Evolutionary conservation across 768 basidiomycete genomes (phyloP), one percentile per base, ranked within the genome.

Genomic region (Coprinopsis sp.): DNA sequence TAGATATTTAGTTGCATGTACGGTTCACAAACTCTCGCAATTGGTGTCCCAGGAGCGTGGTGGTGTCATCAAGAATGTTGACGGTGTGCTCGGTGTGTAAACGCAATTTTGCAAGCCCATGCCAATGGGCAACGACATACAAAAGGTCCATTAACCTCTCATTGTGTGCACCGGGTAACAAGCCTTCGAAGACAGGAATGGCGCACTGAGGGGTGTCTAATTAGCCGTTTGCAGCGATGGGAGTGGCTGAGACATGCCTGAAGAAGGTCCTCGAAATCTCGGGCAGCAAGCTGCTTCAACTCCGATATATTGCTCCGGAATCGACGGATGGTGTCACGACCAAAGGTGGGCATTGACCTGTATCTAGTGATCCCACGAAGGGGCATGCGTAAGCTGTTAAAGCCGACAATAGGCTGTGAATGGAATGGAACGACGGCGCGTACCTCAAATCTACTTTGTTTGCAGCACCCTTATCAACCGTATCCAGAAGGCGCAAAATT

Each of bases 231-330:
- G n/a, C 43, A 34, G 14, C 2, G 19, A 6, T 19, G n/a, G 29
- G 16, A 5, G 5, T n/a, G 50, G 27, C 21, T 7, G 25, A 18
- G 4, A 28, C 43, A 10, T 40, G 62, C 71, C 59, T 71, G 68
- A 0, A 72, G 47, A 3, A 70, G 28, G 28, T 72, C 69, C 41
- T 71, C 66, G 31, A 64, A 72, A 46, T 72, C 64, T 0, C 59
- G 54, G 0, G 63, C 70, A 2, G 63, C 61, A 4, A 63, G 37
- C 6, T 68, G 60, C 42, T 58, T 60, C 53, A 67, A 58, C 6
- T 60, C 58, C 0, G 65, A 60, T 0, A 63, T 51, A 34, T 68
- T 67, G 1, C 42, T 33, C n/a, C n/a, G n/a, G n/a, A n/a, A n/a
- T n/a, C n/a, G n/a, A n/a, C n/a, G n/a, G n/a, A n/a, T n/a, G n/a